Percentiles rank a stretch among this genome's conserved stretches.
These are phyloP conservation scores for Aureobasidium sp. DNA, from an alignment of 2,329 filamentous ascomycete genomes.

Conservation along the genomic window DNA sequence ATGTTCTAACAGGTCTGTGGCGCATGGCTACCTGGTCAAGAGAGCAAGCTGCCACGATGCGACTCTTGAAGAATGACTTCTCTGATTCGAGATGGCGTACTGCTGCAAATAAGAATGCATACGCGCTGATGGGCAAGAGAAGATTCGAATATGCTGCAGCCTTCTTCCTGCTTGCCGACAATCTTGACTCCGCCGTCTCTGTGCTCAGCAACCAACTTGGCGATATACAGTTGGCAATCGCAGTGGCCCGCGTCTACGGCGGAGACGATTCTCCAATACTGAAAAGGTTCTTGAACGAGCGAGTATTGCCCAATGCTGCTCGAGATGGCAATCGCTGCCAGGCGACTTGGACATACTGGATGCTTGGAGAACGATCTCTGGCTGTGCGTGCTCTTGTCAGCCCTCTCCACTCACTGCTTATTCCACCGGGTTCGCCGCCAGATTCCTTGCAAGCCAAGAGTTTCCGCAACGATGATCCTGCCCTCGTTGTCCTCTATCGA, in stretches of 20 bases:
- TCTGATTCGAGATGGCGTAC: constrained; percentile 78
- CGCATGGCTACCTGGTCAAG: constrained; percentile 84
- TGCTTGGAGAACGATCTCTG: constrained; percentile 72
- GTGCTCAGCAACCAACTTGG: constrained; percentile 80
- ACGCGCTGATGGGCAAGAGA: constrained; percentile 83
- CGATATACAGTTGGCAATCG: constrained; percentile 83
- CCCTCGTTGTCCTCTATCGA: constrained; percentile 76
- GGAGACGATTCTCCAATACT: constrained; percentile 73
- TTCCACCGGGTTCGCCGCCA: constrained; percentile 54
- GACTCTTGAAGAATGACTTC: constrained; percentile 85
- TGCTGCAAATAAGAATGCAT: constrained; percentile 89
- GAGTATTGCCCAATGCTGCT: constrained; percentile 67
- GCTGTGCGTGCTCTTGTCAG: constrained; percentile 66
- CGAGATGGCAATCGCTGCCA: constrained; percentile 86
- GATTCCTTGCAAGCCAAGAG: constrained; percentile 61
- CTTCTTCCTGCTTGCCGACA: constrained; percentile 87
- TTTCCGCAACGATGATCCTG: constrained; percentile 85
- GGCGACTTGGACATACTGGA: constrained; percentile 92
- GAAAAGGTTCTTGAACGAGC: constrained; percentile 65
- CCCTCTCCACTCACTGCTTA: constrained; percentile 66
- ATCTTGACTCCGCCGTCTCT: constrained; percentile 74
- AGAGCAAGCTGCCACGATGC: constrained; percentile 74
- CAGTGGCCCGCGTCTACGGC: constrained; percentile 79
- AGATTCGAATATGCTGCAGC: constrained; percentile 92
- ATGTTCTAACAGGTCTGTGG: constrained; percentile 85